A percentile compares a stretch with the other conserved stretches of the same genome.
Evolutionary conservation across 257 asterid species (phyloP).

Genomic region (Cordia subcordata): DNA sequence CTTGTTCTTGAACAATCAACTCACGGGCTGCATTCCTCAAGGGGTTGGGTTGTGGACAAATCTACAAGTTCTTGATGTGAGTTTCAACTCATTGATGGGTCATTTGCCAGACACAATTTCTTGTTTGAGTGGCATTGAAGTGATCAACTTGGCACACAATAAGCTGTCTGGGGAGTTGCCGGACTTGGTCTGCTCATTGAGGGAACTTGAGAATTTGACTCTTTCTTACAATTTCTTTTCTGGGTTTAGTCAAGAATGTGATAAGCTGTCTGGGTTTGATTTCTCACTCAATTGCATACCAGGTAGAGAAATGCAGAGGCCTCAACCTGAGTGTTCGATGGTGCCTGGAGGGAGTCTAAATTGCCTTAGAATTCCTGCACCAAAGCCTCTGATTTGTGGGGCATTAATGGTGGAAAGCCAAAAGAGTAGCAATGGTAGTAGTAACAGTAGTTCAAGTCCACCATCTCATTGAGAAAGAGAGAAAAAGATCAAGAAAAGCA

Average conservation of each 20-base stretch:
- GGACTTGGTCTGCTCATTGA: conserved; percentile 61
- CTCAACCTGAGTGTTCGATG: conserved; percentile 61
- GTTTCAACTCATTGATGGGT: conserved; percentile 64
- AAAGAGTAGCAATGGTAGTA: background rate
- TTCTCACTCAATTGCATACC: conserved; percentile 82
- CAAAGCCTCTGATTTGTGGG: conserved; percentile 61
- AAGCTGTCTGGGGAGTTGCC: conserved; percentile 68
- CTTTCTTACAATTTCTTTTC: conserved; percentile 78
- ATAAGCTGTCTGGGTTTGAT: conserved; percentile 53
- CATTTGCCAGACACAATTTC: conserved; percentile 72
- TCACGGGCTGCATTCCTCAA: conserved; percentile 82
- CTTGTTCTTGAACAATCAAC: conserved; percentile 62
- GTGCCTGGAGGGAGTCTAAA: conserved; percentile 65
- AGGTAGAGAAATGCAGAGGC: conserved; percentile 65
- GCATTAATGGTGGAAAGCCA: conserved; percentile 20
- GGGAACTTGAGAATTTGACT: conserved; percentile 52
- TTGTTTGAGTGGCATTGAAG: conserved; percentile 62
- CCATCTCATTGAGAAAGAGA: conserved; percentile 12
- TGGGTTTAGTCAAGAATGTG: conserved; percentile 66
- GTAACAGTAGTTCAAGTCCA: conserved; percentile 13
- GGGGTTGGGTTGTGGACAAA: conserved; percentile 80
- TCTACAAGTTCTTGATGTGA: conserved; percentile 72
- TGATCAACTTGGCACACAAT: conserved; percentile 69
- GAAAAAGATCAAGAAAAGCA: conserved; percentile 2
- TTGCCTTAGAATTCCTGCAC: conserved; percentile 65